Base-by-base conservation (phyloP, 306 rosid genomes). In the Urtica urens region DNA sequence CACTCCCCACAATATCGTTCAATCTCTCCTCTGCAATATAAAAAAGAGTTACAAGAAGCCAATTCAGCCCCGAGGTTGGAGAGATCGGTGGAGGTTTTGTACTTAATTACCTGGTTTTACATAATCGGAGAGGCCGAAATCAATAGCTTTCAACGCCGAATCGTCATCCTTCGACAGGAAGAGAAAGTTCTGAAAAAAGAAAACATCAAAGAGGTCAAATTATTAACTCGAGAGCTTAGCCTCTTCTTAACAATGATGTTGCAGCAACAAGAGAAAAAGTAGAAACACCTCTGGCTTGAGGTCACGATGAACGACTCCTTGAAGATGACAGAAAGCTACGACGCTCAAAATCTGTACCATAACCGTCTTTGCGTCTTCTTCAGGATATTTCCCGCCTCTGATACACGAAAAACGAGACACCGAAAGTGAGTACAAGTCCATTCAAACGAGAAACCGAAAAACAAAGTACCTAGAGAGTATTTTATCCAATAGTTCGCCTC, bases 401-500 rank as follows among this genome's bases (percentile, higher is more conserved):
- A 40, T 51, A 23, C 67, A 59, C 29, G 19, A 25, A 71, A 59
- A 55, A 22, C n/a, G 25, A 68, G 21, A 23, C n/a, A 38, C 20
- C 44, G 15, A 26, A 3, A 33, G 48, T 77, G 51, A 62, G 57
- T 16, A 48, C 60, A 31, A 23, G 48, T 34, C 8, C 28, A 9
- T 20, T 20, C 12, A 11, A 11, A 45, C 39, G 55, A 37, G 48
- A 53, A 47, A n/a, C n/a, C n/a, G n/a, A n/a, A n/a, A n/a, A n/a
- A n/a, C n/a, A n/a, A n/a, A 40, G 40, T 60, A 86, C 96, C 96
- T 86, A 46, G 94, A 86, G 63, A 86, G 96, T 58, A 86, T 77
- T 60, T 74, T 73, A 70, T 86, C 96, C 23, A 86, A 64, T 57
- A 86, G 75, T 57, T 86, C 96, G 7, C 96, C 96, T 52, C 94